Evolutionary conservation across 257 asterid species (phyloP).

Genomic region (Petrea volubilis): DNA sequence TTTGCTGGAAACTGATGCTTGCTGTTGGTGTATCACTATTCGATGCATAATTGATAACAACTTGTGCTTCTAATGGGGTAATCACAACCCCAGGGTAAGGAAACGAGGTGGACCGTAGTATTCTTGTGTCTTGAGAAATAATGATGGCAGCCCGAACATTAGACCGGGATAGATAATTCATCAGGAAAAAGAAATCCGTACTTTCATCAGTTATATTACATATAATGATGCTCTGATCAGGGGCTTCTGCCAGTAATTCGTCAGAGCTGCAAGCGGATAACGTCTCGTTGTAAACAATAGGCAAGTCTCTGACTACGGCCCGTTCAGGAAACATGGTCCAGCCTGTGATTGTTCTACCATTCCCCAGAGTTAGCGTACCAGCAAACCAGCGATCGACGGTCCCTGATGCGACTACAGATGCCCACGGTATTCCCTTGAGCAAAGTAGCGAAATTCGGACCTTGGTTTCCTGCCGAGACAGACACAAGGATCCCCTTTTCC

Average conservation of each 20-base stretch:
- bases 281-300: slow-evolving; percentile 25
- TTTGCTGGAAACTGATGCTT: slow-evolving; percentile 36
- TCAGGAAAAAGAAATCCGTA: neutral
- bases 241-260: slow-evolving; percentile 18
- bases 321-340: slow-evolving; percentile 35
- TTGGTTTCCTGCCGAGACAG: slow-evolving; percentile 43
- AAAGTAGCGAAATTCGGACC: slow-evolving; percentile 18
- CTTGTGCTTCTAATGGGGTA: slow-evolving; percentile 22
- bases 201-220: slow-evolving; percentile 17
- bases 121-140: slow-evolving; percentile 24
- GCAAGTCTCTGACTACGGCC: neutral
- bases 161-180: slow-evolving; percentile 14
- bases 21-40: slow-evolving; percentile 18
- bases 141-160: slow-evolving; percentile 30
- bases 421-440: slow-evolving; percentile 45
- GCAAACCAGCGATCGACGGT: slow-evolving; percentile 39
- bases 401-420: slow-evolving; percentile 36
- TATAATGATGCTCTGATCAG: slow-evolving; percentile 22
- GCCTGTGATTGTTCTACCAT: slow-evolving; percentile 27
- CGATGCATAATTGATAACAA: slow-evolving; percentile 24
- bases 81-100: slow-evolving; percentile 36
- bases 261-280: slow-evolving; percentile 29
- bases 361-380: slow-evolving; percentile 30
- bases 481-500: slow-evolving; percentile 43
- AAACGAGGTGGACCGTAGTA: slow-evolving; percentile 23